phyloP scores from a whole-genome alignment of 2,329 filamentous ascomycete species.

The Bipolaris gigantea region DNA sequence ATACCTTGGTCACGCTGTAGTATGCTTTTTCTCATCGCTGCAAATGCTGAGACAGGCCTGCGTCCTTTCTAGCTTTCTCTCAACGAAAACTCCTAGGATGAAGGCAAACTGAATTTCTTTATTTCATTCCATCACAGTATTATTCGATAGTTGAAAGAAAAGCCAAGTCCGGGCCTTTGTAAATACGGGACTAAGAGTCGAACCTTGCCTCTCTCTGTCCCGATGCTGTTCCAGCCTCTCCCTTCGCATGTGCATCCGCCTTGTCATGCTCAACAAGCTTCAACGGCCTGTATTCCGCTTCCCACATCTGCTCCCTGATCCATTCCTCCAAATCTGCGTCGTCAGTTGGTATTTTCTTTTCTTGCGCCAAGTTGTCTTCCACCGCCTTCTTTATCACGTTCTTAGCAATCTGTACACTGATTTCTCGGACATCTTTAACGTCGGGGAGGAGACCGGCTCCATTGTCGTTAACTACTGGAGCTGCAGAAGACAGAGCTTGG shows the following conservation, averaged over 20 bases:
- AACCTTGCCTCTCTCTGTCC: conserved; percentile 28
- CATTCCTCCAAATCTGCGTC: conserved; percentile 65
- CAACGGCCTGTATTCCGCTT: conserved; percentile 67
- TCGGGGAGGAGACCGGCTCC: conserved; percentile 71
- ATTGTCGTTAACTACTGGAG: conserved; percentile 68
- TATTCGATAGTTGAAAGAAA: too few relatives aligned
- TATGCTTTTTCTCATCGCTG: not conserved
- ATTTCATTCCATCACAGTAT: too few relatives aligned
- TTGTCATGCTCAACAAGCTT: conserved; percentile 56
- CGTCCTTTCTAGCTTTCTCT: too few relatives aligned
- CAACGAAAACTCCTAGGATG: too few relatives aligned
- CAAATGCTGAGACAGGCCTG: too few relatives aligned
- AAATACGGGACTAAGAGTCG: not conserved
- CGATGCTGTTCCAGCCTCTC: conserved; percentile 54
- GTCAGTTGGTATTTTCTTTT: conserved; percentile 64
- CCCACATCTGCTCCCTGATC: conserved; percentile 81
- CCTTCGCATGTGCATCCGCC: conserved; percentile 62
- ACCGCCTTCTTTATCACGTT: conserved; percentile 73
- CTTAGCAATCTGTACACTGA: conserved; percentile 76
- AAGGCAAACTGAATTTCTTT: too few relatives aligned
- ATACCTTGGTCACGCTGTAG: not conserved
- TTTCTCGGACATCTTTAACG: conserved; percentile 70
- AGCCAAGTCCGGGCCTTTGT: too few relatives aligned
- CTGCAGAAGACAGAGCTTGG: conserved; percentile 69
- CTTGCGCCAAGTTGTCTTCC: conserved; percentile 67